Conservation (phyloP, 2,329 filamentous ascomycete species). For the Harringtonia lauricola region DNA sequence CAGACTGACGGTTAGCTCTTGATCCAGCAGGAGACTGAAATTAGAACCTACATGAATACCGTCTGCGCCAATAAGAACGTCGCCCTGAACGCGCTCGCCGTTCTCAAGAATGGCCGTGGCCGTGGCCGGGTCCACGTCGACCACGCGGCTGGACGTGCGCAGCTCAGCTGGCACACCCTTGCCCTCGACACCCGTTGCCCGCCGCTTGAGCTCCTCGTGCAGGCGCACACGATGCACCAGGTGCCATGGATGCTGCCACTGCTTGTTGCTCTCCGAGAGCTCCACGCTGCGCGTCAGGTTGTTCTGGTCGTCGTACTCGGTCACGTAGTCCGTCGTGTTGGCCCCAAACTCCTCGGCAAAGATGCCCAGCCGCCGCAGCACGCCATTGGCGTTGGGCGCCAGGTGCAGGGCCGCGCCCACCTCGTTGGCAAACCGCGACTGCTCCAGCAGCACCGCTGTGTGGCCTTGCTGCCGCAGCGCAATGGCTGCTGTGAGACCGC, state of each 20-base stretch:
- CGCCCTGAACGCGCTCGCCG: constrained; percentile 28
- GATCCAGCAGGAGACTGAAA: background rate
- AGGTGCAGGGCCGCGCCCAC: constrained; percentile 43
- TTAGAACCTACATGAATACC: constrained; percentile 31
- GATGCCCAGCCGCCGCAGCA: constrained; percentile 33
- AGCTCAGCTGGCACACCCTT: constrained; percentile 23
- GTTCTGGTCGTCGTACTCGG: constrained; percentile 4
- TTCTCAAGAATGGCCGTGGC: constrained; percentile 30
- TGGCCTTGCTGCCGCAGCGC: constrained; percentile 41
- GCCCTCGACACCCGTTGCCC: constrained; percentile 25
- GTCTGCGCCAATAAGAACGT: constrained; percentile 43
- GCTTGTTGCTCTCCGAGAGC: constrained; percentile 23
- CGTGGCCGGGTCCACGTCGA: constrained; percentile 26
- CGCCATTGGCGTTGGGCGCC: constrained; percentile 46
- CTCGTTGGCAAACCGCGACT: constrained; percentile 43
- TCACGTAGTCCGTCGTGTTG: constrained; percentile 12
- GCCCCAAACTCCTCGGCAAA: constrained; percentile 26
- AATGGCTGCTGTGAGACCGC: constrained; percentile 40
- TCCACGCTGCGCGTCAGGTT: constrained; percentile 15
- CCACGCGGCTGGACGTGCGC: constrained; percentile 28
- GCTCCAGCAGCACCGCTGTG: constrained; percentile 33
- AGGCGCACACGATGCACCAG: constrained; percentile 42
- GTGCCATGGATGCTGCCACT: constrained; percentile 40
- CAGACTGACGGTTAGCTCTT: constrained; percentile 11
- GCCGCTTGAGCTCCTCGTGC: constrained; percentile 37